phyloP scores from a whole-genome alignment of 1,284 basidiomycete species.

The Melampsora occidentalis region DNA sequence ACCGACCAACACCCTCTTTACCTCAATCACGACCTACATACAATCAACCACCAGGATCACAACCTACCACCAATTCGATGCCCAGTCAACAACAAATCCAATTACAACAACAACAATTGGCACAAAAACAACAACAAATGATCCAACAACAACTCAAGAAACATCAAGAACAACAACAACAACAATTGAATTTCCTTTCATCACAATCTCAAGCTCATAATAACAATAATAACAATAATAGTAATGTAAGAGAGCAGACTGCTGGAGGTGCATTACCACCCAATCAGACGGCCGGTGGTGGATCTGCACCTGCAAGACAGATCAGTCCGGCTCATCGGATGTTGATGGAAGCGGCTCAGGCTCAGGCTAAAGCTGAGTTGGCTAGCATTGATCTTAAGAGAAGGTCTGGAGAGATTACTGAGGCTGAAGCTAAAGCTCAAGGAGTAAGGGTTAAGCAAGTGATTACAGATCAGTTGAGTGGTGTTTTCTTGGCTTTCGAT shows the following conservation, averaged over 20 bases:
- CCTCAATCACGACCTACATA: constrained; percentile 7
- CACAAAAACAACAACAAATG: constrained; percentile 28
- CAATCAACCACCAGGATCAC: background rate
- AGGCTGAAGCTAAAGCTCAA: background rate
- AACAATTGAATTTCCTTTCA: constrained; percentile 4
- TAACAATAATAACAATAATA: constrained; percentile 9
- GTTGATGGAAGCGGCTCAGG: constrained; percentile 25
- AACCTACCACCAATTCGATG: background rate
- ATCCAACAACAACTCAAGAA: constrained; percentile 11
- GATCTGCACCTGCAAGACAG: background rate
- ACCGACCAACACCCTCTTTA: constrained; percentile 10
- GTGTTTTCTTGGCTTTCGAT: too few relatives aligned
- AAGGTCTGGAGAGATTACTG: constrained; percentile 11
- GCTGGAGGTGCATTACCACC: background rate
- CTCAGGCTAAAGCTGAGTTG: background rate
- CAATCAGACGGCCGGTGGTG: too few relatives aligned
- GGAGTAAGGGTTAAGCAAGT: background rate
- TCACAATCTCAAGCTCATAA: background rate
- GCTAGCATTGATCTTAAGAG: background rate
- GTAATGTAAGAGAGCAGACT: background rate
- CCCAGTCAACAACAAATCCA: background rate
- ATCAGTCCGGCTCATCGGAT: background rate
- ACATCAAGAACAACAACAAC: constrained; percentile 27
- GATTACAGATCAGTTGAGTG: constrained; percentile 1
- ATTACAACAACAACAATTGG: background rate